Conservation (phyloP, 139 green algal species). For the Nannochloris sp. region DNA sequence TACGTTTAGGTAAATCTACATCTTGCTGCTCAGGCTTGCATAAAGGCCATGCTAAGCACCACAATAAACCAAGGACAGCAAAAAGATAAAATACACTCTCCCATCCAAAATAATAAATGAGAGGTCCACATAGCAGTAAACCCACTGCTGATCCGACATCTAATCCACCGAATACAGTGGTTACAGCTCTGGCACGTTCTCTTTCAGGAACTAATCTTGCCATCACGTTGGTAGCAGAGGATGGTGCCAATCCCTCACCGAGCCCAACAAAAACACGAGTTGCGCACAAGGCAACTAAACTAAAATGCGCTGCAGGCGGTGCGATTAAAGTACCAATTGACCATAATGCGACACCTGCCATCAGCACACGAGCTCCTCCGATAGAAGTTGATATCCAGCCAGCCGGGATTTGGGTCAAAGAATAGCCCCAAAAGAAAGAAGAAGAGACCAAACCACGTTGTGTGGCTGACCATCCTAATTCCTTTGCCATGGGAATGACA, state of each 20-base stretch:
- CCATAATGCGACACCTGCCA: slow-evolving; percentile 83
- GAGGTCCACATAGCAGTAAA: slow-evolving; percentile 75
- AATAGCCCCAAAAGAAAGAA: slow-evolving; percentile 98
- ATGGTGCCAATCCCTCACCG: slow-evolving; percentile 91
- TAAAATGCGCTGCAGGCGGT: slow-evolving; percentile 62
- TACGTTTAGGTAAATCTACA: neutral
- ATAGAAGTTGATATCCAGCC: slow-evolving; percentile 84
- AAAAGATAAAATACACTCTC: slow-evolving; percentile 96
- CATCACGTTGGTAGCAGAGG: slow-evolving; percentile 86
- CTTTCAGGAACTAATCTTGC: slow-evolving; percentile 53
- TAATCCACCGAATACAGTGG: slow-evolving; percentile 87
- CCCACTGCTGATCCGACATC: slow-evolving; percentile 81
- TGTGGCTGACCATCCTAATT: slow-evolving; percentile 85
- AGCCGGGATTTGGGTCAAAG: slow-evolving; percentile 85
- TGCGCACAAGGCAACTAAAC: slow-evolving; percentile 71
- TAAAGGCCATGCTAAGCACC: slow-evolving; percentile 71
- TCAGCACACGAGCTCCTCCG: slow-evolving; percentile 76
- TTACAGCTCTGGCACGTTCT: slow-evolving; percentile 76
- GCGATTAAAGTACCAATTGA: slow-evolving; percentile 84
- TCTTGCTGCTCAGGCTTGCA: slow-evolving; percentile 56
- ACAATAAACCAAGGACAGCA: slow-evolving; percentile 80
- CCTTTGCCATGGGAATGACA: slow-evolving; percentile 94
- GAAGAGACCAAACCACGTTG: slow-evolving; percentile 85
- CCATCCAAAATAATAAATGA: slow-evolving; percentile 88
- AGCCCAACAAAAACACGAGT: slow-evolving; percentile 86